Evolutionary conservation across 1,284 basidiomycete species (phyloP), one percentile per base, ranked within the genome.

Genomic region (Ustilago tritici): DNA sequence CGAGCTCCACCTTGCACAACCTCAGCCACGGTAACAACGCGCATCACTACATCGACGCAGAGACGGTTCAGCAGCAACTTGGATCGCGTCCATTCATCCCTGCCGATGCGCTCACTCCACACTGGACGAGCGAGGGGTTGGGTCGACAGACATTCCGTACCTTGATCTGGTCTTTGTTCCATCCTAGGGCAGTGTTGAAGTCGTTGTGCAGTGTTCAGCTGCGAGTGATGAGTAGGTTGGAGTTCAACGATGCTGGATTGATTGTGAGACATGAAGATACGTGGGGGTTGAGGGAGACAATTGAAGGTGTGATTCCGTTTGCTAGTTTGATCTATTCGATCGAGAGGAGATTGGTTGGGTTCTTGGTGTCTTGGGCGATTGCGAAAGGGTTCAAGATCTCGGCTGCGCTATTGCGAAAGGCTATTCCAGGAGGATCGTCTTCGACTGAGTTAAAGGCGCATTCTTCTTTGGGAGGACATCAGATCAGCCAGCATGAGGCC

Each of bases 221-320:
- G 46, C 80, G 83, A 36, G 52, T 86, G 17, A 79, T 86, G 80
- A 85, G 82, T 55, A 78, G 85, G 1, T 75, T 86, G 34, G 85
- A 86, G 67, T 86, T 86, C 75, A 86, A 86, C 72, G 85, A 86
- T 52, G 82, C 78, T 41, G 85, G 85, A 17, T 70, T 80, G 19
- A 84, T 86, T 46, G 84, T 85, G 3, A 71, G 82, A 32, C 85
- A 86, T 63, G 85, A 86, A 53, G 85, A 86, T 56, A 83, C 82
- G 7, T 86, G 85, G 85, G 81, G 85, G 9, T 34, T 85, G 59
- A 72, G 84, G 7, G 85, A 86, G 74, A 73, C 83, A 10, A 82
- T 86, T 43, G 85, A 85, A 50, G 84, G 83, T 14, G 75, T 80
- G 32, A 70, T 86, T 12, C 85, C 85, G 2, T 83, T 85, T 59